phyloP scores from a whole-genome alignment of 257 asterid species.

The Plantago elongata region DNA sequence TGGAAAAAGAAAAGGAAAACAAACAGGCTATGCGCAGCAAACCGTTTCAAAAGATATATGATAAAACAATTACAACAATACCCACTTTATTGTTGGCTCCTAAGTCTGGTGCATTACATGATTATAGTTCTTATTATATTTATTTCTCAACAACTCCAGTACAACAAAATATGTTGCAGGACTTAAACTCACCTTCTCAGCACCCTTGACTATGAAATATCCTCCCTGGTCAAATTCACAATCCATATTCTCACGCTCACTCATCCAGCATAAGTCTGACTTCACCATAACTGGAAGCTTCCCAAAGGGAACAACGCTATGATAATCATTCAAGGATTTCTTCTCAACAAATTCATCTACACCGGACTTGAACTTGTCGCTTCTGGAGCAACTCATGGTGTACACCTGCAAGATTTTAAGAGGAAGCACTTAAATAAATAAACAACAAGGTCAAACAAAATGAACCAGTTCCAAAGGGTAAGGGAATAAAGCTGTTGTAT shows the following conservation, averaged over 20 bases:
- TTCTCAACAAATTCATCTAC: constrained; percentile 43
- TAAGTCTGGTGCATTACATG: not conserved
- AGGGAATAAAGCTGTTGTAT: too few species aligned
- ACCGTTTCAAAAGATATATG: not conserved
- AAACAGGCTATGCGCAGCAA: not conserved
- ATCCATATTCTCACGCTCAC: constrained; percentile 40
- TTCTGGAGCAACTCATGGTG: constrained; percentile 50
- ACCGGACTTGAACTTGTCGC: constrained; percentile 85
- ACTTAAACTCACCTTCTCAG: constrained; percentile 64
- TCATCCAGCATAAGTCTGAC: constrained; percentile 77
- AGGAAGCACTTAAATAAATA: not conserved
- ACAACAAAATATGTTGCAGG: not conserved
- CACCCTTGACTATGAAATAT: constrained; percentile 87
- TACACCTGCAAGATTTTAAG: constrained; percentile 47
- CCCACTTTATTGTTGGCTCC: not conserved
- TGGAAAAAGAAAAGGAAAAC: not conserved
- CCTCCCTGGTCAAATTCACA: constrained; percentile 93
- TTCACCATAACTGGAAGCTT: constrained; percentile 91
- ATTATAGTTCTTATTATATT: not conserved
- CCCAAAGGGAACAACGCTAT: constrained; percentile 43
- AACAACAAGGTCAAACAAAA: constrained; percentile 7
- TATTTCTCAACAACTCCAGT: not conserved
- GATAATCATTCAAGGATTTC: constrained; percentile 34
- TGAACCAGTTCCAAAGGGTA: too few species aligned
- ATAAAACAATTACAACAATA: not conserved